These are phyloP conservation scores for Viola pubescens DNA, from an alignment of 441 rosid species.

Conservation along the genomic window DNA sequence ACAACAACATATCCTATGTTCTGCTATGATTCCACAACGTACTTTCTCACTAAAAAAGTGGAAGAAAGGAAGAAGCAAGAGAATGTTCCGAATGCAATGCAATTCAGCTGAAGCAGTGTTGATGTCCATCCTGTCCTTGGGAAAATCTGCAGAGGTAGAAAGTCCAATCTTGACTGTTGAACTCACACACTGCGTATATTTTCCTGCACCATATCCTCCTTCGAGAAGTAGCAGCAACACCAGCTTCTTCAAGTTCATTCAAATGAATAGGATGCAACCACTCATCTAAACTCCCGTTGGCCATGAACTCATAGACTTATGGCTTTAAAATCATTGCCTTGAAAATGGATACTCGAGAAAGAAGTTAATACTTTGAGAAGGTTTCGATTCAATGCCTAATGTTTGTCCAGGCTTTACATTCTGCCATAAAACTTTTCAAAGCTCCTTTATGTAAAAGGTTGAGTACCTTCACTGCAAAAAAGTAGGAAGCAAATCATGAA, in stretches of 20 bases:
- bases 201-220: background rate
- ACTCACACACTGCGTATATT: background rate
- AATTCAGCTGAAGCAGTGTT: background rate
- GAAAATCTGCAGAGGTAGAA: background rate
- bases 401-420: no score
- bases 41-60: no score
- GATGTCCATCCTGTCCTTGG: background rate
- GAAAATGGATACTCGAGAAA: conserved; percentile 5
- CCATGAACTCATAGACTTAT: conserved; percentile 10
- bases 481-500: no score
- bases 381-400: background rate
- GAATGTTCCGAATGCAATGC: background rate
- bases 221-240: background rate
- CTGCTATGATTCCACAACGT: no score
- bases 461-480: no score
- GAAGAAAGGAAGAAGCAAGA: background rate
- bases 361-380: conserved; percentile 6
- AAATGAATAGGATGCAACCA: no score
- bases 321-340: conserved; percentile 13
- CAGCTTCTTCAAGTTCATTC: background rate
- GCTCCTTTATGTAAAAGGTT: no score
- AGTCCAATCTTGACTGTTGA: background rate
- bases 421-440: no score
- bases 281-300: no score
- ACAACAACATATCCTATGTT: no score